Evolutionary conservation across 164 flowering plant genomes (phyloP), one percentile per base, ranked within the genome.

Genomic region (Euptelea pleiosperma): DNA sequence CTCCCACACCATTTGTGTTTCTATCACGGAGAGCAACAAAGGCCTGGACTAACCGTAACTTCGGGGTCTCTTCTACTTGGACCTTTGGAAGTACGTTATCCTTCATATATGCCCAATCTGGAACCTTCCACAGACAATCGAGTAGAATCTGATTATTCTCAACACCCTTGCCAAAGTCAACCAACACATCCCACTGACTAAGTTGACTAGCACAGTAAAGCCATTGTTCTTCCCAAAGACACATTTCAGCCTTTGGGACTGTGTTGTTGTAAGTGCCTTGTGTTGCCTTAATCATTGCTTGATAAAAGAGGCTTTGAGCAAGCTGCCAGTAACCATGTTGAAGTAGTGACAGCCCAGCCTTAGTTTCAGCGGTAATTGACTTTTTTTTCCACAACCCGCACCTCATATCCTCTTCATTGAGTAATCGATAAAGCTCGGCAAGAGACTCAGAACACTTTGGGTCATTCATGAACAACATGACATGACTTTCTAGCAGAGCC

Each of bases 181-280:
- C 85, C 64, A 89, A 67, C 3, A 78, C 93, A 75, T 89, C 96
- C 96, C 96, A 89, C 66, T 89, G 93, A 74, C 93, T 73, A 62
- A 94, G 90, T 66, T 89, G 98, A 63, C 66, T 69, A 54, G 98
- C 97, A 83, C 98, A 94, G 56, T 68, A 66, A 33, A 91, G 79
- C 99, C 99, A 94, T 53, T 91, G 98, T 64, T 94, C 99, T 70
- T 94, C 99, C 98, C 99, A 94, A 41, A 89, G 93, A 72, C 97
- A 94, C 99, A 94, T 94, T 80, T 94, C 99, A 62, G 99, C 96
- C 73, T 94, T 94, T 14, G 99, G 97, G 12, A 94, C 96, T 6
- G 86, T 82, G 70, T 89, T 91, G 68, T 84, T 94, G 66, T 91
- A 94, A 26, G 99, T 94, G 33, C 98, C 99, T 68, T 94, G 96